Base-by-base conservation (phyloP, 352 stramenopile species). In the Sclerospora graminicola region DNA sequence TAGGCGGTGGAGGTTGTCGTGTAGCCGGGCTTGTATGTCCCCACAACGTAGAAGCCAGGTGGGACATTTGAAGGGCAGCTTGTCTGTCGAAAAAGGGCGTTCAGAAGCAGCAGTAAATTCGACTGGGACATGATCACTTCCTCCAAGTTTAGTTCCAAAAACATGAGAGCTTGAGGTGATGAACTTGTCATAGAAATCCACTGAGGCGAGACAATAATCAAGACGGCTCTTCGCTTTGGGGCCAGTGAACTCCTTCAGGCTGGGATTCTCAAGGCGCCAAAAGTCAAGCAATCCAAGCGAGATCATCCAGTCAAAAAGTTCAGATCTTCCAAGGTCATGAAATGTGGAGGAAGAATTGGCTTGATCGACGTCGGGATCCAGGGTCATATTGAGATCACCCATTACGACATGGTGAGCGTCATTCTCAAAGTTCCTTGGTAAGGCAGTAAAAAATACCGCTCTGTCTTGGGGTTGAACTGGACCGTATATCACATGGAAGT, bases 251-350 rank as follows among this genome's bases (percentile, higher is more conserved):
- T 13, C 21, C 3, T 9, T 21, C 4, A 14, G 2, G 0, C 11
- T 6, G 2, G 35, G 35, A 14, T 28, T 7, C 20, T 41, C 13
- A 6, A 31, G 19, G 0, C 35, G n/a, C 35, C 35, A 31, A 21
- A 31, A 41, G n/a, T 41, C 35, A 7, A 32, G 13, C 2, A 41
- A 16, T 3, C 21, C 19, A 31, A 41, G 35, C 1, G 1, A 8
- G 7, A 41, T 41, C n/a, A 30, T 41, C n/a, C 35, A 41, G n/a
- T 41, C 35, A 18, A 41, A 41, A 2, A 41, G 19, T 4, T 41
- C 19, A 18, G 34, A 5, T 16, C 34, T 3, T 4, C 18, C 34
- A 4, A 7, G n/a, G 34, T 41, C 34, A 14, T 41, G 34, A 30
- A 29, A 41, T 0, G 34, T 29, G 0, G 34, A 23, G 7, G 8